Evolutionary conservation across 2,329 filamentous ascomycete genomes (phyloP), one percentile per base, ranked within the genome.

Genomic region (Delphinella strobiligena): DNA sequence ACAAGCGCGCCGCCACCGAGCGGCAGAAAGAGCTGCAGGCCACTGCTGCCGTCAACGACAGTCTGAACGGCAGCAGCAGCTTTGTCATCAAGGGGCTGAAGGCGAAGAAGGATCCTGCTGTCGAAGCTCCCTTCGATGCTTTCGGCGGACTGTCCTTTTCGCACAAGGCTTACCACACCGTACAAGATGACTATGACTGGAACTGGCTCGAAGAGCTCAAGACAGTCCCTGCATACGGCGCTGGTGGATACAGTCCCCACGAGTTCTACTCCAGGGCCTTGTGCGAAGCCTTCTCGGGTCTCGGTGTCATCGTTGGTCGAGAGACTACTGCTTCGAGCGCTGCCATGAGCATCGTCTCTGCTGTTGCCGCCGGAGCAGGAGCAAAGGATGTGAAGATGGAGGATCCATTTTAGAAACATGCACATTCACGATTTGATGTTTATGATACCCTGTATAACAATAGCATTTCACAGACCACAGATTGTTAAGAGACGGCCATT

Each of bases 231-330:
- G 68, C 72, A 33, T 77, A 82, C 54, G 65, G 73, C 37, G 84
- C 83, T 12, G 88, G 87, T 22, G 93, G 91, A 0, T 96, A 93
- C 61, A 79, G 80, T 51, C 67, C 89, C 32, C 68, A 74, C 24
- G 87, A 94, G 55, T 96, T 91, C 55, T 84, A 86, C 52, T 70
- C 78, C 5, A 71, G 88, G 17, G 80, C 84, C 17, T 65, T 98
- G 55, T 82, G 85, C 45, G 88, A 95, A 55, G 87, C 89, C 0
- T 96, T 95, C 61, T 78, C 84, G 0, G 91, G 93, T 0, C 60
- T 98, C 44, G 86, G 83, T 1, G 83, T 93, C 31, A 93, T 93
- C 51, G 68, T 98, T 31, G 80, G 75, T 27, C 86, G 95, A 34
- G 88, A 93, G 54, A 54, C 51, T 36, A 56, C 36, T 46, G 60